phyloP scores from a whole-genome alignment of 1,139 yeast genomes.

The Yamadazyma siamensis region DNA sequence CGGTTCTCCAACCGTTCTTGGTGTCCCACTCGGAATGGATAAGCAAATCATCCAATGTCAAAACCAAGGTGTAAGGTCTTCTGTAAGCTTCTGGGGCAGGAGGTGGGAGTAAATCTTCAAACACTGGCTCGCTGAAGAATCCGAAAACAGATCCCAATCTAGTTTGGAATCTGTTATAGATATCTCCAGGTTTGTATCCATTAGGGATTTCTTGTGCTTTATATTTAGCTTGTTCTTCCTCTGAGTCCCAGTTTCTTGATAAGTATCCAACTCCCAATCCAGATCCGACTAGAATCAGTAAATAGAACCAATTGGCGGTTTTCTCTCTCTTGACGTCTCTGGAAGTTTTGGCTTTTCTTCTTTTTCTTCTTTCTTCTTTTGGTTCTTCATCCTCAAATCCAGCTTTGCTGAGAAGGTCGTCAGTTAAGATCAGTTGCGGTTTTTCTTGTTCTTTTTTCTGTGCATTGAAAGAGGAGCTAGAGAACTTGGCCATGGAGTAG shows the following conservation, averaged over 20 bases:
- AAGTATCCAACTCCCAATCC: slow-evolving; percentile 69
- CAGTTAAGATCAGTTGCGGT: slow-evolving; percentile 73
- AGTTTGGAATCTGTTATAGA: slow-evolving; percentile 65
- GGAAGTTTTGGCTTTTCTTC: slow-evolving; percentile 60
- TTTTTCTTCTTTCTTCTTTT: slow-evolving; percentile 29
- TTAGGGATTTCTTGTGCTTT: slow-evolving; percentile 53
- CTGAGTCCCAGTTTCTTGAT: slow-evolving; percentile 85
- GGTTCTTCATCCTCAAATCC: slow-evolving; percentile 58
- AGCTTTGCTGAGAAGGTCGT: slow-evolving; percentile 78
- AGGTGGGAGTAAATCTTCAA: slow-evolving; percentile 82
- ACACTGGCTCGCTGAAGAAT: slow-evolving; percentile 90
- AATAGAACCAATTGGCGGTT: slow-evolving; percentile 66
- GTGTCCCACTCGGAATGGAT: slow-evolving; percentile 92
- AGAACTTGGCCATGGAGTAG: neutral
- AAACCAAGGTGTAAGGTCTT: slow-evolving; percentile 85
- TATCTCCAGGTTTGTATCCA: slow-evolving; percentile 66
- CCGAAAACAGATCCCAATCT: slow-evolving; percentile 76
- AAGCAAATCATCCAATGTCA: slow-evolving; percentile 84
- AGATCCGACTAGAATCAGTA: slow-evolving; percentile 57
- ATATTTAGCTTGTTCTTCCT: slow-evolving; percentile 56
- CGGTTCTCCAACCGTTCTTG: slow-evolving; percentile 96
- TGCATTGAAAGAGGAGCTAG: neutral
- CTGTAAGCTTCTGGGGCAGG: slow-evolving; percentile 91
- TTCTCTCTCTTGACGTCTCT: slow-evolving; percentile 55
- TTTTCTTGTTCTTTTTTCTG: slow-evolving; percentile 8